Evolutionary conservation across 768 basidiomycete genomes (phyloP).

Genomic region (Podaxis sp.): DNA sequence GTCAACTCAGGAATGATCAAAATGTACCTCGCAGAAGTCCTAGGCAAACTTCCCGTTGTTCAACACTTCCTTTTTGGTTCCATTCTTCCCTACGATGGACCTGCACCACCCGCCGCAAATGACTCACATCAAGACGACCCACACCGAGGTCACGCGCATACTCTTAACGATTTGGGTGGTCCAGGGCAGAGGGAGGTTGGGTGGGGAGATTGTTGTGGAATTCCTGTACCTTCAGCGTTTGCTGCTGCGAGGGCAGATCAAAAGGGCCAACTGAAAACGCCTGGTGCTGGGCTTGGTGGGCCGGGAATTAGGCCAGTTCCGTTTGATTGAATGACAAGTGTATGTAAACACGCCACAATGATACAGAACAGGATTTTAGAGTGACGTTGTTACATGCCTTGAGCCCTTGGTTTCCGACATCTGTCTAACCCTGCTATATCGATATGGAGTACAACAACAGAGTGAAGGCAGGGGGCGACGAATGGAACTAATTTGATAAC

Average conservation of each 20-base stretch:
- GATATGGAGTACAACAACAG: no score
- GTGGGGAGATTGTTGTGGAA: slow-evolving; percentile 93
- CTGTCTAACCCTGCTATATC: no score
- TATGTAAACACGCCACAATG: neutral
- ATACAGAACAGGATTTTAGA: no score
- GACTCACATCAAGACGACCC: slow-evolving; percentile 15
- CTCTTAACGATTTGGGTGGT: slow-evolving; percentile 31
- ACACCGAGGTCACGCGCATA: slow-evolving; percentile 49
- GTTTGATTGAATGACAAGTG: slow-evolving; percentile 55
- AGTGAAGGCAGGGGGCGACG: no score
- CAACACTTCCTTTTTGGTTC: slow-evolving; percentile 96
- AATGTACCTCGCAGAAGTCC: slow-evolving; percentile 95
- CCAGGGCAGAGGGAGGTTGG: slow-evolving; percentile 52
- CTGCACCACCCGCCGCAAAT: slow-evolving; percentile 30
- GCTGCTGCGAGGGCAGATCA: slow-evolving; percentile 62
- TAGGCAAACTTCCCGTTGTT: slow-evolving; percentile 91
- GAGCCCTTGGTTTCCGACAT: no score
- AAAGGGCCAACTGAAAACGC: slow-evolving; percentile 33
- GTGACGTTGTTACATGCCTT: no score
- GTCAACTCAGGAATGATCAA: slow-evolving; percentile 96
- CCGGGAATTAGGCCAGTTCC: slow-evolving; percentile 73
- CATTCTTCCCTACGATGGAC: slow-evolving; percentile 65
- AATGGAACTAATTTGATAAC: no score
- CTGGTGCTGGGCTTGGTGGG: slow-evolving; percentile 42
- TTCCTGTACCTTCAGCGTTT: slow-evolving; percentile 79